Evolutionary conservation across 2,329 filamentous ascomycete species (phyloP).

Genomic region (Penicillium sp.): DNA sequence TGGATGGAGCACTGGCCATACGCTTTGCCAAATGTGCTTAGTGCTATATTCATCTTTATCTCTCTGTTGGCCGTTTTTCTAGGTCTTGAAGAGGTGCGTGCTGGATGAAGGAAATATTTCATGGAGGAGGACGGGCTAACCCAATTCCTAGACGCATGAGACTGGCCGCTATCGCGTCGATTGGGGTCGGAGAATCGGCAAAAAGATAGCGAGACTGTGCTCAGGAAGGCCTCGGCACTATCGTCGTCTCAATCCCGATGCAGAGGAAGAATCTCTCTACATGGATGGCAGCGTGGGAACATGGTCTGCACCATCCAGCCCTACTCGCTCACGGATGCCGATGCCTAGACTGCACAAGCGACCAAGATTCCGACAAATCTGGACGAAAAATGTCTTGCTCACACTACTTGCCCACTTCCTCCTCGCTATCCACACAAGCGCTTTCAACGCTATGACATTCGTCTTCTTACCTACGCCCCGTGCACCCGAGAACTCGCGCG

Average conservation of each 20-base stretch:
- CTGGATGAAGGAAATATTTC: not conserved
- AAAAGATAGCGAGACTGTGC: constrained; percentile 30
- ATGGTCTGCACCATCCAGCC: constrained; percentile 28
- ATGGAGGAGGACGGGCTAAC: not conserved
- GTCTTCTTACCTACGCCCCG: constrained; percentile 73
- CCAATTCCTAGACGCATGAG: constrained; percentile 33
- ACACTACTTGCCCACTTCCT: constrained; percentile 64
- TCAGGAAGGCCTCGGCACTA: constrained; percentile 33
- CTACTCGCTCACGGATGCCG: constrained; percentile 22
- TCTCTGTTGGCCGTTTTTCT: constrained; percentile 59
- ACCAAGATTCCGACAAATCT: constrained; percentile 50
- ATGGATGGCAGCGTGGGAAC: constrained; percentile 28
- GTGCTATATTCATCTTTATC: constrained; percentile 57
- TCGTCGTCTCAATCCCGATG: constrained; percentile 30
- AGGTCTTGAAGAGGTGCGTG: constrained; percentile 62
- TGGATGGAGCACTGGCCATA: constrained; percentile 68
- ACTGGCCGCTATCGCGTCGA: constrained; percentile 39
- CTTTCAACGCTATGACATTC: constrained; percentile 74
- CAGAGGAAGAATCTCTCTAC: constrained; percentile 33
- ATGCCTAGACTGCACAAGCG: constrained; percentile 42
- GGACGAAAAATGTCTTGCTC: constrained; percentile 54
- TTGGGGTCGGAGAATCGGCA: constrained; percentile 42
- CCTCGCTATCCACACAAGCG: constrained; percentile 70
- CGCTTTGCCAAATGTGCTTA: constrained; percentile 67
- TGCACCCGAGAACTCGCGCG: constrained; percentile 44